A percentile compares a stretch with the other conserved stretches of the same genome.
These are phyloP conservation scores for Polytrichum commune DNA, from an alignment of 225 moss, liverwort and hornwort species.

Conservation along the genomic window DNA sequence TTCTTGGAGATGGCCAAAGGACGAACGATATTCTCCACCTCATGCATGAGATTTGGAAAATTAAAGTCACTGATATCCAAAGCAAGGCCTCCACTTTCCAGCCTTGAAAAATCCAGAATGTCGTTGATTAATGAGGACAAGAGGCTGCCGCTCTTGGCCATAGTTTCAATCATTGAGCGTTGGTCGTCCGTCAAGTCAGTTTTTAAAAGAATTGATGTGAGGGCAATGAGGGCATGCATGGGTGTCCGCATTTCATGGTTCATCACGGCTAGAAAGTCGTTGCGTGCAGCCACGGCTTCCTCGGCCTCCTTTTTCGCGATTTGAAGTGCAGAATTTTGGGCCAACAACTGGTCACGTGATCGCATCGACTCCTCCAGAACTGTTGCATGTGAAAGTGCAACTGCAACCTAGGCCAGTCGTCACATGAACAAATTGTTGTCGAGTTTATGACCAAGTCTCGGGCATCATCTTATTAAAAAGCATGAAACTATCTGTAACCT, in stretches of 20 bases:
- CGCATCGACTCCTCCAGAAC: constrained; percentile 93
- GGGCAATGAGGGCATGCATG: constrained; percentile 92
- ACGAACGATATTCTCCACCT: constrained; percentile 81
- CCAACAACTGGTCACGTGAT: constrained; percentile 71
- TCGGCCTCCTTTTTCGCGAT: constrained; percentile 86
- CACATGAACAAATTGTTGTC: not conserved
- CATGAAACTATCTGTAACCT: no score
- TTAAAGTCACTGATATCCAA: constrained; percentile 63
- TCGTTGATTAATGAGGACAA: constrained; percentile 87
- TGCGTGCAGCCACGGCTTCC: constrained; percentile 82
- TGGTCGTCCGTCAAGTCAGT: constrained; percentile 83
- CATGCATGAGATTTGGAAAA: constrained; percentile 64
- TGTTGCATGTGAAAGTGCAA: constrained; percentile 85
- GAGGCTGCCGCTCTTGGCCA: constrained; percentile 83
- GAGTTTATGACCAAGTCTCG: not conserved
- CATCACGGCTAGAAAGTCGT: constrained; percentile 92
- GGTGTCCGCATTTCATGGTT: constrained; percentile 97
- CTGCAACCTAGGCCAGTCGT: constrained; percentile 65
- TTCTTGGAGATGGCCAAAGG: constrained; percentile 76
- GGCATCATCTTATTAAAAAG: not conserved
- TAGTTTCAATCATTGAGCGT: constrained; percentile 85
- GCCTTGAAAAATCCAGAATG: constrained; percentile 83
- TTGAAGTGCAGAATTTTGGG: constrained; percentile 78
- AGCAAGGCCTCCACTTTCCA: constrained; percentile 78
- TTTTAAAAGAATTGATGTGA: constrained; percentile 73